Conservation (phyloP, 2,329 filamentous ascomycete species). For the Fulvia fulva region DNA sequence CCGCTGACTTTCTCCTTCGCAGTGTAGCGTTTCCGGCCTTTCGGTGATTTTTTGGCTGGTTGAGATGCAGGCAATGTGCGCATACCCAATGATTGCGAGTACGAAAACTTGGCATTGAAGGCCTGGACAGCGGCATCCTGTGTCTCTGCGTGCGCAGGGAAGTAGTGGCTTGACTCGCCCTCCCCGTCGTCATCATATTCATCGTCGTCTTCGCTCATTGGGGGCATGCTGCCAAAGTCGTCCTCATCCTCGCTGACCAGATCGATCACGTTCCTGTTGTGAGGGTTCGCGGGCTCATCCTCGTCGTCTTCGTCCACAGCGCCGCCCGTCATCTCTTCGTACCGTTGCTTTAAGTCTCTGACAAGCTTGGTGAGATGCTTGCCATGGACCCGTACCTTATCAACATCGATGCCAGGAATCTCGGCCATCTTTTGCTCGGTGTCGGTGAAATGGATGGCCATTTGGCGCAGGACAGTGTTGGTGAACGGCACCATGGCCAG, state of each 20-base stretch:
- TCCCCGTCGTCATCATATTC: slow-evolving; percentile 32
- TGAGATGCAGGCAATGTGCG: slow-evolving; percentile 3
- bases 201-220: slow-evolving; percentile 17
- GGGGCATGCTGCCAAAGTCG: slow-evolving; percentile 44
- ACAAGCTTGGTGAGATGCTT: slow-evolving; percentile 59
- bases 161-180: slow-evolving; percentile 26
- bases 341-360: slow-evolving; percentile 33
- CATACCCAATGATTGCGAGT: slow-evolving; percentile 17
- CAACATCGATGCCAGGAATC: slow-evolving; percentile 60
- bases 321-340: slow-evolving; percentile 41
- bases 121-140: slow-evolving; percentile 14
- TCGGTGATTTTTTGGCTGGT: slow-evolving; percentile 8
- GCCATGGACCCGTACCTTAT: slow-evolving; percentile 62
- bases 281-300: slow-evolving; percentile 43
- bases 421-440: slow-evolving; percentile 58
- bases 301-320: slow-evolving; percentile 42
- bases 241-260: slow-evolving; percentile 42
- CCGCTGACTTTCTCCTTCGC: background rate
- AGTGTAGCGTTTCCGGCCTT: slow-evolving; percentile 2
- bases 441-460: slow-evolving; percentile 67
- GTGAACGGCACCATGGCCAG: slow-evolving; percentile 61
- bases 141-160: slow-evolving; percentile 6
- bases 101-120: slow-evolving; percentile 22
- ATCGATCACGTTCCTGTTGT: slow-evolving; percentile 48
- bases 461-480: slow-evolving; percentile 65